phyloP scores from a whole-genome alignment of 805 yeast genomes.

The Peterozyma toletana region DNA sequence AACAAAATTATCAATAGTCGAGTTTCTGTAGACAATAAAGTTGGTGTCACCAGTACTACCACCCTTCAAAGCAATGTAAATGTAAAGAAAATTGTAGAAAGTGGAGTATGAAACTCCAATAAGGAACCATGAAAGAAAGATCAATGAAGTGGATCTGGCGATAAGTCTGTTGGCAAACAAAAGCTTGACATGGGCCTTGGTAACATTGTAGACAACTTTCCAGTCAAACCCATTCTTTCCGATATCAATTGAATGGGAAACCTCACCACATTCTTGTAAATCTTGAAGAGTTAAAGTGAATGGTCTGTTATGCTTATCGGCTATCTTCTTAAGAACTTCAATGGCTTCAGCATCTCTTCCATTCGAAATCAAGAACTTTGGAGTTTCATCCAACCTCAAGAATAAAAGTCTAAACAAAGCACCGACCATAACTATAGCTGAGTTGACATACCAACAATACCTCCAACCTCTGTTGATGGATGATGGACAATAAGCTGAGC shows the following conservation, averaged over 20 bases:
- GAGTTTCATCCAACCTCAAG: constrained; percentile 43
- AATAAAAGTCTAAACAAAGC: constrained; percentile 41
- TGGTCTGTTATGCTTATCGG: constrained; percentile 34
- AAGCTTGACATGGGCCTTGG: constrained; percentile 31
- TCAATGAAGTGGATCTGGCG: constrained; percentile 36
- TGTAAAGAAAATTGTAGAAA: constrained; percentile 47
- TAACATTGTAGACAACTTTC: constrained; percentile 19
- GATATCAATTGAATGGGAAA: constrained; percentile 17
- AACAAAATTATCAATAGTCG: constrained; percentile 36
- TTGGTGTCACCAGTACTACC: constrained; percentile 34
- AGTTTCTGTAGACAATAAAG: constrained; percentile 37
- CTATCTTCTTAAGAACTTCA: constrained; percentile 33
- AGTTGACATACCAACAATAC: constrained; percentile 46
- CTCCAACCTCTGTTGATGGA: constrained; percentile 54
- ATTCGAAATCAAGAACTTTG: constrained; percentile 44
- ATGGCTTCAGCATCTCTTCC: constrained; percentile 45
- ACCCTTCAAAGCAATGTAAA: constrained; percentile 43
- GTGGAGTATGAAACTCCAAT: constrained; percentile 54
- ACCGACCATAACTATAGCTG: constrained; percentile 42
- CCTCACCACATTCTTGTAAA: constrained; percentile 35
- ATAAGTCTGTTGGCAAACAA: constrained; percentile 39
- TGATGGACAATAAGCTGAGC: constrained; percentile 35
- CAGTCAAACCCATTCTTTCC: constrained; percentile 18
- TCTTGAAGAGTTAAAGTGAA: constrained; percentile 38
- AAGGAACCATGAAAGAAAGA: constrained; percentile 45